phyloP scores from a whole-genome alignment of 2,329 filamentous ascomycete species.

The Zasmidium angulare region DNA sequence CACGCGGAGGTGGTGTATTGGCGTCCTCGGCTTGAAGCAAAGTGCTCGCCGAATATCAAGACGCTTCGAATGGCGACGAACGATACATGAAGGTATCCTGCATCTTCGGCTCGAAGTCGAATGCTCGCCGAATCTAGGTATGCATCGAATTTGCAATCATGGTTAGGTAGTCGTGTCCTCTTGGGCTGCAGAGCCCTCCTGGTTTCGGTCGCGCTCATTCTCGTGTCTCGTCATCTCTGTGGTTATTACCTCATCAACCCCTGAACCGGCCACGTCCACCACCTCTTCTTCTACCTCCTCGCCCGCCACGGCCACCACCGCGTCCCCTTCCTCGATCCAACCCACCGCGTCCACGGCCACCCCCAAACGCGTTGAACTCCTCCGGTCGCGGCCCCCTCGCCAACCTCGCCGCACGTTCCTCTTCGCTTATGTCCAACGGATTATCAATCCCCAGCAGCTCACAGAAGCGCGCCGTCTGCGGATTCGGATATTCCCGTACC shows the following conservation, averaged over 20 bases:
- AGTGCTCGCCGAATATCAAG: neutral
- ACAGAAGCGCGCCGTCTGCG: conserved; percentile 82
- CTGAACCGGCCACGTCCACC: conserved; percentile 16
- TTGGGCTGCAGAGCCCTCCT: neutral
- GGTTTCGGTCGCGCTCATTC: neutral
- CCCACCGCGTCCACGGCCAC: conserved; percentile 23
- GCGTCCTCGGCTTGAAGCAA: conserved; percentile 6
- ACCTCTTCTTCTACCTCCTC: conserved; percentile 24
- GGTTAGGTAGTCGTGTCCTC: neutral
- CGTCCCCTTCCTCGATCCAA: conserved; percentile 21
- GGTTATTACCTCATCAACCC: neutral
- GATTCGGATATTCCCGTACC: conserved; percentile 74
- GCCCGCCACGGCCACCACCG: conserved; percentile 24
- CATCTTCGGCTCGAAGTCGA: conserved; percentile 4
- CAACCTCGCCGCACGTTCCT: conserved; percentile 64
- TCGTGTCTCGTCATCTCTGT: neutral
- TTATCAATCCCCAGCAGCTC: conserved; percentile 74
- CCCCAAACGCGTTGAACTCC: conserved; percentile 23
- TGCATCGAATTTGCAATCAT: neutral
- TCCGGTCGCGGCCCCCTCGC: conserved; percentile 56
- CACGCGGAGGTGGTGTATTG: neutral
- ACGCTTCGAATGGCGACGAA: no score
- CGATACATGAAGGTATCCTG: no score
- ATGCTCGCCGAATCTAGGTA: neutral
- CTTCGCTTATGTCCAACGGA: conserved; percentile 68